Evolutionary conservation across 1,139 yeast species (phyloP).

Genomic region (Scheffersomyces quercinus): DNA sequence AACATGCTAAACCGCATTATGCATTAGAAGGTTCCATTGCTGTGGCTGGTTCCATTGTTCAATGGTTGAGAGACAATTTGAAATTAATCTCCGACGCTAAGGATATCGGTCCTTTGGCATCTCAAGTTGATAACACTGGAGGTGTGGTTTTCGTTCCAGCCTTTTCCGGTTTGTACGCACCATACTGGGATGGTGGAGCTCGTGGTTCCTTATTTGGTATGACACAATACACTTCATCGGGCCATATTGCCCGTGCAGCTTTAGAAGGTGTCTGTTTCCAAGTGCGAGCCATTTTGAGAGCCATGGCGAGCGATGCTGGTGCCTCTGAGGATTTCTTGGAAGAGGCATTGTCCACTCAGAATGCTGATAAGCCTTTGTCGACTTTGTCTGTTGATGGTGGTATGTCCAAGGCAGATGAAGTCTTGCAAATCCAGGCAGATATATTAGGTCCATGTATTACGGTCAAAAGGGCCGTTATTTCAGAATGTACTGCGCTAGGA

Average conservation of each 20-base stretch:
- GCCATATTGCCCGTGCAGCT: slow-evolving; percentile 92
- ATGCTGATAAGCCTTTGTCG: slow-evolving; percentile 51
- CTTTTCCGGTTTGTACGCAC: slow-evolving; percentile 90
- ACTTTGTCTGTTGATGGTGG: slow-evolving; percentile 89
- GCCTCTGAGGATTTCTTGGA: slow-evolving; percentile 49
- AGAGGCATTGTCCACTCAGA: slow-evolving; percentile 40
- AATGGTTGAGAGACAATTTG: slow-evolving; percentile 92
- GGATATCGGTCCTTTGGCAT: slow-evolving; percentile 89
- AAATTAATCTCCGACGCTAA: slow-evolving; percentile 77
- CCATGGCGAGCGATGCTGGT: slow-evolving; percentile 86
- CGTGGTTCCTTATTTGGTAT: slow-evolving; percentile 92
- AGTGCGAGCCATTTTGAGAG: slow-evolving; percentile 84
- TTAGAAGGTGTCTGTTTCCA: slow-evolving; percentile 95
- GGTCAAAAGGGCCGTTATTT: slow-evolving; percentile 75
- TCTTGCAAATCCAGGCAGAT: slow-evolving; percentile 93
- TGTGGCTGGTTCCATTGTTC: slow-evolving; percentile 93
- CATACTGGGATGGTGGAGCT: slow-evolving; percentile 94
- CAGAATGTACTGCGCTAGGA: slow-evolving; percentile 94
- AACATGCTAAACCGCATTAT: slow-evolving; percentile 67
- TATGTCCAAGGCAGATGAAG: slow-evolving; percentile 88
- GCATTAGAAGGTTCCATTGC: slow-evolving; percentile 96
- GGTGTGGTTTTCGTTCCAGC: slow-evolving; percentile 97
- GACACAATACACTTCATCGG: slow-evolving; percentile 83
- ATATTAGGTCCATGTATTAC: slow-evolving; percentile 83
- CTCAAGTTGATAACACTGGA: slow-evolving; percentile 77